Base-by-base conservation (phyloP, 441 rosid genomes). In the Metrosideros polymorpha region DNA sequence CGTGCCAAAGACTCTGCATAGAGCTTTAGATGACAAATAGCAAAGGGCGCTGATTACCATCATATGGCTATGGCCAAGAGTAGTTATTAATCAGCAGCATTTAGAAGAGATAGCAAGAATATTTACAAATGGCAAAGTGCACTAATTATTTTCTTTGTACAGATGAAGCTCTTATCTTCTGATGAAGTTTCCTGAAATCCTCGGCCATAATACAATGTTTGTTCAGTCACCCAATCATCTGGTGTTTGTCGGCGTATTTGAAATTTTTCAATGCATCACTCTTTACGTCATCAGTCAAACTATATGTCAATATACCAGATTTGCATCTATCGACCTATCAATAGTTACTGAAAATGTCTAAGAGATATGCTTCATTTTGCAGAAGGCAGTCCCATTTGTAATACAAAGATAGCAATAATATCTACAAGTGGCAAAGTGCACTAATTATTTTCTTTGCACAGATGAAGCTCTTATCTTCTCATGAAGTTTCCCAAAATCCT, bases 1-100 rank as follows among this genome's bases (percentile, higher is more conserved):
- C 95, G 96, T 66, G 94, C 96, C 89, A 94, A 88, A 14, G 95
- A 94, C 88, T 94, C 95, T 57, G 94, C 95, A 87, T 94, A 94
- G 84, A 94, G 95, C 97, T 94, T 85, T 86, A 89, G 53, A 88
- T 45, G 87, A 82, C 54, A 84, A 84, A 75, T 55, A 71, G 79
- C 79, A 71, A 39, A 71, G 47, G 79, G n/a, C 9, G 8, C 15
- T 39, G 79, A 39, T 71, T 71, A 71, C 79, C n/a, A 71, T 71
- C 49, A 2, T 71, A 39, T 39, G 79, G 79, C 79, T 19, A 35
- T 35, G 79, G 79, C 49, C 79, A 39, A 71, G 49, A 71, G 47
- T 71, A 39, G 12, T 39, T 39, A 25, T 39, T 39, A 22, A 22
- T 71, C 13, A 71, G 47, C 79, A 22, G n/a, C 47, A 71, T 71